A percentile compares a stretch with the other conserved stretches of the same genome.
Evolutionary conservation across 352 stramenopile genomes (phyloP).

Genomic region (Phytophthora pinifolia): DNA sequence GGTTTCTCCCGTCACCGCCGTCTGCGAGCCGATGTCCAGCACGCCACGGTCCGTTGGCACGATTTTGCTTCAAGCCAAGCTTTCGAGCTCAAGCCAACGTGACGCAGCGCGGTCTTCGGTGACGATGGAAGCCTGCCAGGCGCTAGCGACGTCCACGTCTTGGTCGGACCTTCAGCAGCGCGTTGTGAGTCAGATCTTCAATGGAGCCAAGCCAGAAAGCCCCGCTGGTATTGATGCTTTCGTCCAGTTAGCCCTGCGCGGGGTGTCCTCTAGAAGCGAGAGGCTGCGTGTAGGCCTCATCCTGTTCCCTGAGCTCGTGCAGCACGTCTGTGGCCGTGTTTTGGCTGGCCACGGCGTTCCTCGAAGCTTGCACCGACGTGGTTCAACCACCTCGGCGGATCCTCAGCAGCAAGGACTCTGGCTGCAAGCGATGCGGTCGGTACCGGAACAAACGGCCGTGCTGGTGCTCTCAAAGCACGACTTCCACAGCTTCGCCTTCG

Average conservation of each 20-base stretch:
- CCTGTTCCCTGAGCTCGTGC: slow-evolving; percentile 30
- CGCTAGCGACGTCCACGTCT: background rate
- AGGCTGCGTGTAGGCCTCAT: slow-evolving; percentile 25
- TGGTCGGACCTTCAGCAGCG: slow-evolving; percentile 18
- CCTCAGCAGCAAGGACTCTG: slow-evolving; percentile 17
- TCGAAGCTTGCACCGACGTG: slow-evolving; percentile 13
- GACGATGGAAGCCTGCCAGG: slow-evolving; percentile 5
- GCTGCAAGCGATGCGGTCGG: slow-evolving; percentile 15
- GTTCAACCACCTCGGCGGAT: background rate
- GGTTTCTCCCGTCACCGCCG: background rate
- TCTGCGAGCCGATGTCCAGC: background rate
- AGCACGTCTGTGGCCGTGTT: slow-evolving; percentile 31
- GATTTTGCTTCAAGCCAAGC: slow-evolving; percentile 27
- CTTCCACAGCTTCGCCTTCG: slow-evolving; percentile 40
- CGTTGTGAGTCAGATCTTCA: slow-evolving; percentile 17
- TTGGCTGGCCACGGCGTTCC: slow-evolving; percentile 28
- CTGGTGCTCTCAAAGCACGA: slow-evolving; percentile 24
- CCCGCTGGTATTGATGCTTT: slow-evolving; percentile 5
- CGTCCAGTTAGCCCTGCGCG: background rate
- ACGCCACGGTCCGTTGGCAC: slow-evolving; percentile 11
- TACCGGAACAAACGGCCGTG: slow-evolving; percentile 26
- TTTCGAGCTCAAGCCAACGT: background rate
- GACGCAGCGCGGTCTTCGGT: background rate
- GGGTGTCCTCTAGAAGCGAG: slow-evolving; percentile 13
- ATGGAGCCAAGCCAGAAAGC: slow-evolving; percentile 9